A percentile compares a stretch with the other conserved stretches of the same genome.
Conservation (phyloP, 345 rosid genomes). For the Populus davidiana region DNA sequence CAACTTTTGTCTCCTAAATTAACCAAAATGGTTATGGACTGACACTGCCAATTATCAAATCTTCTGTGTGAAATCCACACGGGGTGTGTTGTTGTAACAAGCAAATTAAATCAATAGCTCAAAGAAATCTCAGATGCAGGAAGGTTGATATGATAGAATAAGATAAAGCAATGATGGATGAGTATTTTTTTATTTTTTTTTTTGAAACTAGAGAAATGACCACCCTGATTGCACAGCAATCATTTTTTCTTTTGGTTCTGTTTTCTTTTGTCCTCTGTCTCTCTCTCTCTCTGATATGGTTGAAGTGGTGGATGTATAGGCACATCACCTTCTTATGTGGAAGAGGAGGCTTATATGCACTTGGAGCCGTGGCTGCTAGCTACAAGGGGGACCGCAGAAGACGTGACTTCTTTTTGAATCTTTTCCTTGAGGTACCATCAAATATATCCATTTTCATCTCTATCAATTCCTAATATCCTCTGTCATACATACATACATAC, state of each 20-base stretch:
- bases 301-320: slow-evolving; percentile 27
- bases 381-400: slow-evolving; percentile 46
- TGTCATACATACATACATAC: too few species aligned
- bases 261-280: too few species aligned
- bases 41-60: background rate
- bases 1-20: background rate
- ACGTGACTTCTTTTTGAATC: slow-evolving; percentile 48
- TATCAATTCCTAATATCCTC: background rate
- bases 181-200: too few species aligned
- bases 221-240: too few species aligned
- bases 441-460: background rate
- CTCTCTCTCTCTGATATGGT: background rate
- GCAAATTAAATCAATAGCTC: too few species aligned
- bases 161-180: too few species aligned
- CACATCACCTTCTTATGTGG: slow-evolving; percentile 86
- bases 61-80: background rate
- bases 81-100: too few species aligned
- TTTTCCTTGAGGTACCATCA: slow-evolving; percentile 59
- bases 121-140: too few species aligned
- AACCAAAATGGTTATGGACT: background rate
- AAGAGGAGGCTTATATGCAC: slow-evolving; percentile 78
- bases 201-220: too few species aligned
- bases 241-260: too few species aligned
- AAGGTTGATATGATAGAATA: too few species aligned
- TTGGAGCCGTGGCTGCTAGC: slow-evolving; percentile 70